A percentile compares a stretch with the other conserved stretches of the same genome.
phyloP scores from a whole-genome alignment of 345 rosid species.

The Turritis glabra region DNA sequence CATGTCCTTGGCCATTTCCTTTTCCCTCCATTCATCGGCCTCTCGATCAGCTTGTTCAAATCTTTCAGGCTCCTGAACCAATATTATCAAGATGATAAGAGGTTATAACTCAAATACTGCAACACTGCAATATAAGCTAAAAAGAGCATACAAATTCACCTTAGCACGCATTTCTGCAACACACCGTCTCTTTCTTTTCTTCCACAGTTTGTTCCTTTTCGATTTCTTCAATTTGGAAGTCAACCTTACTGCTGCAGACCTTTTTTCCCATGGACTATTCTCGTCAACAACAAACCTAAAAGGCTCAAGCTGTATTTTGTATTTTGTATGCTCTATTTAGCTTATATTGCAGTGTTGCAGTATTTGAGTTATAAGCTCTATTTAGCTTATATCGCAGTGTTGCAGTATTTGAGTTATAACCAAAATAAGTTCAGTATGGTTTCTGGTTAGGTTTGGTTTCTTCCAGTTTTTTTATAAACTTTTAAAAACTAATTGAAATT shows the following conservation, averaged over 20 bases:
- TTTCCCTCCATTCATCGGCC: slow-evolving; percentile 93
- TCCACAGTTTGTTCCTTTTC: slow-evolving; percentile 74
- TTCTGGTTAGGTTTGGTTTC: too few species aligned
- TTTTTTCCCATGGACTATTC: slow-evolving; percentile 80
- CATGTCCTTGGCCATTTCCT: slow-evolving; percentile 82
- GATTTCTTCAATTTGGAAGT: slow-evolving; percentile 53
- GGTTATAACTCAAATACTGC: neutral
- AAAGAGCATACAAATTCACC: slow-evolving; percentile 45
- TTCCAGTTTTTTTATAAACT: too few species aligned
- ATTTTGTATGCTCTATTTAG: too few species aligned
- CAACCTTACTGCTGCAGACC: slow-evolving; percentile 63
- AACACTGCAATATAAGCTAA: neutral
- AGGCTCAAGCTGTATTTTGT: slow-evolving; percentile 76
- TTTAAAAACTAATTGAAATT: too few species aligned
- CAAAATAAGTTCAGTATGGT: too few species aligned
- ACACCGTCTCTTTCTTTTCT: slow-evolving; percentile 65
- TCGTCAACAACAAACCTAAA: slow-evolving; percentile 55
- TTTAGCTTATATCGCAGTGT: too few species aligned
- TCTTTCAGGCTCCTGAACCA: slow-evolving; percentile 58
- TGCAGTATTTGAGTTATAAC: too few species aligned
- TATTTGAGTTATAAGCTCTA: too few species aligned
- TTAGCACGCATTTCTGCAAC: slow-evolving; percentile 61
- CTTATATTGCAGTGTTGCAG: too few species aligned
- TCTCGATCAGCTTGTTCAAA: slow-evolving; percentile 71
- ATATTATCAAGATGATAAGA: slow-evolving; percentile 13